Evolutionary conservation across 2,329 filamentous ascomycete species (phyloP).

Genomic region (Fusarium chlamydosporum): DNA sequence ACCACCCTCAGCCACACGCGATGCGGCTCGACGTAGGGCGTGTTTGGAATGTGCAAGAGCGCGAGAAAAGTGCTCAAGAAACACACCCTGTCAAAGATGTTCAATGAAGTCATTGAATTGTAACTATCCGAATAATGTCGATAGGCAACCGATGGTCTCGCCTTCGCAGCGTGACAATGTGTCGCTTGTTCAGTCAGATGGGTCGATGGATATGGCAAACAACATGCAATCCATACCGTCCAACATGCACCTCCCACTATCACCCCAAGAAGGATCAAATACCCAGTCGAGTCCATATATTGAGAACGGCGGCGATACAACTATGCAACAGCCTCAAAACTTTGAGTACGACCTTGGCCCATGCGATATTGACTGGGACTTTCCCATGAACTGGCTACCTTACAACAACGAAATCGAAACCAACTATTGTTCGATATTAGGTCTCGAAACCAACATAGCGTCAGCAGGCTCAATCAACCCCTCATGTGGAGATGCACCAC

Average conservation of each 20-base stretch:
- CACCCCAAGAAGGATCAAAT: neutral
- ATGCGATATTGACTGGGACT: slow-evolving; percentile 35
- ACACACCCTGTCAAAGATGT: slow-evolving; percentile 32
- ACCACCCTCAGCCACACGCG: neutral
- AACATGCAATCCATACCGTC: neutral
- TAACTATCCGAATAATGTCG: slow-evolving; percentile 8
- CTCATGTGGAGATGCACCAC: neutral
- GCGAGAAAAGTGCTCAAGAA: slow-evolving; percentile 35
- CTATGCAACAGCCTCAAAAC: neutral
- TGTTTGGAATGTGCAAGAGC: slow-evolving; percentile 38
- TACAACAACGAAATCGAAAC: slow-evolving; percentile 43
- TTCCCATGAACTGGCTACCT: slow-evolving; percentile 49
- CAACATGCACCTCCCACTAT: neutral
- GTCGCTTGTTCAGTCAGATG: neutral
- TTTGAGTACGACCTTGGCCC: slow-evolving; percentile 13
- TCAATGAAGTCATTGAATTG: slow-evolving; percentile 21
- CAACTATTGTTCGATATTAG: slow-evolving; percentile 41
- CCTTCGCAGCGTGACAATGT: neutral
- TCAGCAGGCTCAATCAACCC: neutral
- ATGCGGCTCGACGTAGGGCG: slow-evolving; percentile 14
- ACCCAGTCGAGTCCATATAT: neutral
- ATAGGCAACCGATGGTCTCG: accelerated
- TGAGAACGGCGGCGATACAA: neutral
- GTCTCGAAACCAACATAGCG: neutral
- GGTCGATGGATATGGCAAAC: neutral